Conservation (phyloP, 148 eudicot genomes). For the Fagopyrum esculentum region DNA sequence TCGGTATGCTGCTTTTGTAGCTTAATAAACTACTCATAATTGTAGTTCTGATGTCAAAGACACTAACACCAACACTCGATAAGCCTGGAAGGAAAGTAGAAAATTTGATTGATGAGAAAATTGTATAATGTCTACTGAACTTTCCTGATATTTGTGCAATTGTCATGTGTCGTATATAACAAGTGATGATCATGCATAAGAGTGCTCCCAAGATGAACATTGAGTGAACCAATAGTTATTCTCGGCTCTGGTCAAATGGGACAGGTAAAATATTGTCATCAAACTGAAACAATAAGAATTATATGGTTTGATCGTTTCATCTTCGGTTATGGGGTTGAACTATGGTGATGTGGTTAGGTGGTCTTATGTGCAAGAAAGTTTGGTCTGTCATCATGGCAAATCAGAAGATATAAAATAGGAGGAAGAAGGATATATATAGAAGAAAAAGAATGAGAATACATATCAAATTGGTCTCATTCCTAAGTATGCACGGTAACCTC, state of each 20-base stretch:
- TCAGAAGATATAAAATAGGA: no score
- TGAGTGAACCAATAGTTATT: slow-evolving; percentile 85
- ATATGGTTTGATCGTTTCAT: neutral
- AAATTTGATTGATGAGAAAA: slow-evolving; percentile 58
- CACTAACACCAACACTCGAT: slow-evolving; percentile 81
- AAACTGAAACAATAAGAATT: neutral
- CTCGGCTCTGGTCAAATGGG: slow-evolving; percentile 99
- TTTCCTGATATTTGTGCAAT: neutral
- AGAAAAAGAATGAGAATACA: no score
- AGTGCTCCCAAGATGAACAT: slow-evolving; percentile 43
- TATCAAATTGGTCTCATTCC: no score
- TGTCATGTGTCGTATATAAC: neutral
- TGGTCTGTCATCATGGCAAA: no score
- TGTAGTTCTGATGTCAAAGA: slow-evolving; percentile 95
- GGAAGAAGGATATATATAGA: no score
- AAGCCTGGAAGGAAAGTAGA: slow-evolving; percentile 82
- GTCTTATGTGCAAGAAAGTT: slow-evolving; percentile 45
- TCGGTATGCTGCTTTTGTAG: slow-evolving; percentile 92
- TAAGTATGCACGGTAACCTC: no score
- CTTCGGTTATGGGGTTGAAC: neutral
- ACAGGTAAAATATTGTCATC: slow-evolving; percentile 40
- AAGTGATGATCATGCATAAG: slow-evolving; percentile 35
- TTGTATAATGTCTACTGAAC: slow-evolving; percentile 39
- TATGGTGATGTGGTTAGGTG: slow-evolving; percentile 37
- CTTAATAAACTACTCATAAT: slow-evolving; percentile 96